Percentiles rank a stretch among this genome's conserved stretches.
Conservation (phyloP, 352 stramenopile genomes). For the Labyrinthula sp. region DNA sequence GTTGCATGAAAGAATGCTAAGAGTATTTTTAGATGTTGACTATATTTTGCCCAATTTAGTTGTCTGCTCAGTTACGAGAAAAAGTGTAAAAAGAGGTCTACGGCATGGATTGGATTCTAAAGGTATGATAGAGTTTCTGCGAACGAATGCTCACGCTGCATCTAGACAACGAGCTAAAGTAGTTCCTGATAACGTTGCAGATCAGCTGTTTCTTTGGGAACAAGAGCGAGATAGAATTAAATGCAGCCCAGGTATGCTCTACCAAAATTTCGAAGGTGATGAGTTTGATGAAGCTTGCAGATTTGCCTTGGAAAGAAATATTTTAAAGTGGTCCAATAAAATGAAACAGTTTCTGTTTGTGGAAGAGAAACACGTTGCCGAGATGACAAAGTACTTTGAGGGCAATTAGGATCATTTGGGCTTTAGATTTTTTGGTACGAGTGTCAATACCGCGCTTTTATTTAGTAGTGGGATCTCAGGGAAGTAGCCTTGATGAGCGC, state of each 20-base stretch:
- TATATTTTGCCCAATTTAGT: slow-evolving; percentile 61
- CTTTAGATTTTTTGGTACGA: too few species aligned
- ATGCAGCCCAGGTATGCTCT: slow-evolving; percentile 2
- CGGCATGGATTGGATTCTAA: slow-evolving; percentile 64
- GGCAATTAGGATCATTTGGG: too few species aligned
- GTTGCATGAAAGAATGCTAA: slow-evolving; percentile 69
- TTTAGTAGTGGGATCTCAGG: slow-evolving; percentile 8
- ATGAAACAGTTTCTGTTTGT: too few species aligned
- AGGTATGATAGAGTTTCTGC: slow-evolving; percentile 69
- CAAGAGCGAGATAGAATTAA: slow-evolving; percentile 57
- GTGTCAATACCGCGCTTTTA: slow-evolving; percentile 3
- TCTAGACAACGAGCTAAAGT: slow-evolving; percentile 35
- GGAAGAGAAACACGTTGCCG: too few species aligned
- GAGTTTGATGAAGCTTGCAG: too few species aligned
- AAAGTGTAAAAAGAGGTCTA: slow-evolving; percentile 58
- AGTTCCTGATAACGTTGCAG: slow-evolving; percentile 60
- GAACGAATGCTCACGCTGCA: slow-evolving; percentile 52
- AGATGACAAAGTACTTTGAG: too few species aligned
- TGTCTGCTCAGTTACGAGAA: slow-evolving; percentile 64
- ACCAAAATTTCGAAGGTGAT: slow-evolving; percentile 19
- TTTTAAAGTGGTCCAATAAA: too few species aligned
- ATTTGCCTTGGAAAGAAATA: too few species aligned
- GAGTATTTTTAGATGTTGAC: slow-evolving; percentile 62
- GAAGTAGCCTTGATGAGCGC: slow-evolving; percentile 25
- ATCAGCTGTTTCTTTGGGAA: slow-evolving; percentile 70